Conservation (phyloP, 2,329 filamentous ascomycete species). For the Harringtonia aguacate region DNA sequence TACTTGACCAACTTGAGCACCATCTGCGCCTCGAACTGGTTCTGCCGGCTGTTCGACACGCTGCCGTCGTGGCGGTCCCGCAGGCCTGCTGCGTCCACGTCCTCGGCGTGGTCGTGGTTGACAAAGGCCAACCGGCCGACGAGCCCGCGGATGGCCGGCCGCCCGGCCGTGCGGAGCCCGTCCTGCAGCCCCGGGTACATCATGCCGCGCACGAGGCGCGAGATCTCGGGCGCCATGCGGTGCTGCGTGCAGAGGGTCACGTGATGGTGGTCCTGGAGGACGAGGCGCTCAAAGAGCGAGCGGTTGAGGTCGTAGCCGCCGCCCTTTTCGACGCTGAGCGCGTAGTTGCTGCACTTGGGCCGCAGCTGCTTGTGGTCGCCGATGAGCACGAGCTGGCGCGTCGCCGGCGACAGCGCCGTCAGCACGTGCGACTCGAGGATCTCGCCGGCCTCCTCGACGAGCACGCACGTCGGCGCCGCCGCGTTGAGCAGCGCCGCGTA, state of each 20-base stretch:
- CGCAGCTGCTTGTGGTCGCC: slow-evolving; percentile 66
- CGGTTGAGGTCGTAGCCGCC: slow-evolving; percentile 56
- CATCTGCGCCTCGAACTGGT: slow-evolving; percentile 56
- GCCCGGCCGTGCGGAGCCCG: slow-evolving; percentile 32
- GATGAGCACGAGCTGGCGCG: slow-evolving; percentile 57
- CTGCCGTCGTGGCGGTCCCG: slow-evolving; percentile 36
- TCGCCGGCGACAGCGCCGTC: slow-evolving; percentile 39
- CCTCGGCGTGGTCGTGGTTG: slow-evolving; percentile 49
- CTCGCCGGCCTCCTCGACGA: slow-evolving; percentile 66
- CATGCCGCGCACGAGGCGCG: slow-evolving; percentile 30
- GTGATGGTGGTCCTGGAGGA: slow-evolving; percentile 42
- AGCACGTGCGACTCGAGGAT: slow-evolving; percentile 60
- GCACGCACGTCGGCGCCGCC: slow-evolving; percentile 44
- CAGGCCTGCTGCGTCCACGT: slow-evolving; percentile 26
- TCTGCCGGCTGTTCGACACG: slow-evolving; percentile 30
- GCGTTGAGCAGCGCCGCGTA: slow-evolving; percentile 42
- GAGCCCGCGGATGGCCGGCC: slow-evolving; percentile 43
- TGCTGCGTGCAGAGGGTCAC: slow-evolving; percentile 50
- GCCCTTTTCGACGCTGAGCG: slow-evolving; percentile 50
- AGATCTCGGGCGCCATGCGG: slow-evolving; percentile 60
- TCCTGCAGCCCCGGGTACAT: slow-evolving; percentile 55
- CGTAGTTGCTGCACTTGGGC: slow-evolving; percentile 54
- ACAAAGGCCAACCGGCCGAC: slow-evolving; percentile 52
- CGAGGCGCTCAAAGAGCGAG: slow-evolving; percentile 59
- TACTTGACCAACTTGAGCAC: slow-evolving; percentile 55